These are phyloP conservation scores for Monosporascus cannonballus DNA, from an alignment of 2,329 filamentous ascomycete genomes.

Conservation along the genomic window DNA sequence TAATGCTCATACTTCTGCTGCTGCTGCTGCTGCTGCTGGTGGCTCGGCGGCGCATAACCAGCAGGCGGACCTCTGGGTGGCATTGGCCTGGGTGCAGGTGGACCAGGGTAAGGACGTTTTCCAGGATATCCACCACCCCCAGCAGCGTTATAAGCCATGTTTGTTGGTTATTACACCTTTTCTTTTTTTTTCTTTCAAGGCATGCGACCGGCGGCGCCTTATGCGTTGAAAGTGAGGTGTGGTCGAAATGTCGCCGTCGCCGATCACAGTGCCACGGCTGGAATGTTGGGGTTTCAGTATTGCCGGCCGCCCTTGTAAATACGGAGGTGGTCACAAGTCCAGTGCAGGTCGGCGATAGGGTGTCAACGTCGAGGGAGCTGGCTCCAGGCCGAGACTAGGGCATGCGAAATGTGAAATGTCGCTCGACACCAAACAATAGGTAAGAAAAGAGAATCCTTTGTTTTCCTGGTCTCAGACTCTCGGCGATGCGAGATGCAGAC, in stretches of 20 bases:
- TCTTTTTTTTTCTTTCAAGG: background rate
- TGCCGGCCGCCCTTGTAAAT: too few relatives aligned
- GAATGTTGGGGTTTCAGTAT: too few relatives aligned
- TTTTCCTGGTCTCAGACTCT: background rate
- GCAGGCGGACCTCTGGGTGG: constrained; percentile 12
- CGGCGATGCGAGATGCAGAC: background rate
- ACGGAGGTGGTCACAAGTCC: too few relatives aligned
- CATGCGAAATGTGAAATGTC: too few relatives aligned
- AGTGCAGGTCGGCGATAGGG: too few relatives aligned
- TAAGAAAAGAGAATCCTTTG: too few relatives aligned
- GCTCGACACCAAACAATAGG: too few relatives aligned
- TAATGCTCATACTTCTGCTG: constrained; percentile 37
- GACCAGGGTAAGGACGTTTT: background rate
- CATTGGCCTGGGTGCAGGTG: constrained; percentile 1
- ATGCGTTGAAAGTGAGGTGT: background rate
- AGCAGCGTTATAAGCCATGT: background rate
- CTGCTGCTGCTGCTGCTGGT: constrained; percentile 25
- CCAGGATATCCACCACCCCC: background rate
- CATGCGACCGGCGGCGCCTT: background rate
- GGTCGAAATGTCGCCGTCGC: too few relatives aligned
- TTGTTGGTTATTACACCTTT: background rate
- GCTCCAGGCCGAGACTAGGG: too few relatives aligned
- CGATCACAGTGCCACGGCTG: too few relatives aligned
- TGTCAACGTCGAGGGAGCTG: too few relatives aligned
- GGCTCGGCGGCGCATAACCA: constrained; percentile 5